A percentile compares a stretch with the other conserved stretches of the same genome.
Conservation (phyloP, 352 stramenopile genomes). For the Phytopythium oedochilum region DNA sequence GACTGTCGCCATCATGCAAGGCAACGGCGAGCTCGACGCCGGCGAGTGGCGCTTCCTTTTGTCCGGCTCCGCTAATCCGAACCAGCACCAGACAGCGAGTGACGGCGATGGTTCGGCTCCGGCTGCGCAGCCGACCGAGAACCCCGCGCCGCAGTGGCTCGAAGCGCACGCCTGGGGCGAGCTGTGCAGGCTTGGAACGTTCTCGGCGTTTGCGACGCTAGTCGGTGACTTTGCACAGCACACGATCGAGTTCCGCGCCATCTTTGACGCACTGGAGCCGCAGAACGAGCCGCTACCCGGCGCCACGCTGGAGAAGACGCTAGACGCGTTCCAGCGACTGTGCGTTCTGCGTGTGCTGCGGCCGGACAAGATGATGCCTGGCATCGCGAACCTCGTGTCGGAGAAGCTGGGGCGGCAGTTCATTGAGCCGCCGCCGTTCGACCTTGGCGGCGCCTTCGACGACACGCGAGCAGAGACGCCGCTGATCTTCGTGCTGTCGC, state of each 20-base stretch:
- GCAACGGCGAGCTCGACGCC: constrained; percentile 69
- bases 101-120: neutral
- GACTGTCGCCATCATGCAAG: constrained; percentile 87
- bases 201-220: constrained; percentile 28
- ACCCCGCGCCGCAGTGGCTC: constrained; percentile 31
- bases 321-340: constrained; percentile 83
- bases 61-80: constrained; percentile 59
- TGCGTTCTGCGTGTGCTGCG: constrained; percentile 77
- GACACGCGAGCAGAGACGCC: constrained; percentile 88
- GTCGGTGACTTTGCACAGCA: constrained; percentile 33
- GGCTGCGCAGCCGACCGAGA: constrained; percentile 8
- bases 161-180: constrained; percentile 79
- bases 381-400: constrained; percentile 88
- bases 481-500: constrained; percentile 93
- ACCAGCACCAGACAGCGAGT: neutral
- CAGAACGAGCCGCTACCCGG: constrained; percentile 73
- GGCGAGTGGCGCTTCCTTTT: constrained; percentile 91
- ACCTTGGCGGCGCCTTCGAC: constrained; percentile 88
- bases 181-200: constrained; percentile 24
- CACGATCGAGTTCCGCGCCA: constrained; percentile 45
- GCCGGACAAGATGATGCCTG: constrained; percentile 82
- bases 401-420: constrained; percentile 85
- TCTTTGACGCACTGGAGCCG: constrained; percentile 82
- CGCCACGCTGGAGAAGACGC: constrained; percentile 31
- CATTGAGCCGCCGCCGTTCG: constrained; percentile 89